Evolutionary conservation across 2,329 filamentous ascomycete species (phyloP), one percentile per base, ranked within the genome.

Genomic region (Berkeleyomyces rouxiae): DNA sequence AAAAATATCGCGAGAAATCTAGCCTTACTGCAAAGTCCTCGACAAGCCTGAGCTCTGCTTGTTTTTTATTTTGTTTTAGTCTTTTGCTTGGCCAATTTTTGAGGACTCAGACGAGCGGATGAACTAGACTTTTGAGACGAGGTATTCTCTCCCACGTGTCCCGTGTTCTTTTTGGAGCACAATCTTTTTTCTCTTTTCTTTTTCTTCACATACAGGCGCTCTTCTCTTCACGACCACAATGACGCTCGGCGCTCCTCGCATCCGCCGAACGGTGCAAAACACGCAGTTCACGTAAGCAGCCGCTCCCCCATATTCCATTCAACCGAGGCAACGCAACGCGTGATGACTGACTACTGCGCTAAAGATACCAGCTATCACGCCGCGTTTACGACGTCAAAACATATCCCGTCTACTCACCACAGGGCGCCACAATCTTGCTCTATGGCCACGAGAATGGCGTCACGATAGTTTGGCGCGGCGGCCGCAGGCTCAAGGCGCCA

Each of bases 391-490:
- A 82, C 68, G 76, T 83, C 59, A 80, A 83, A 67, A 78, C 78
- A 3, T 85, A 85, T 68, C 83, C 83, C 0, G 74, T 83, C 16
- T 76, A 77, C 64, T 84, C 83, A 1, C 77, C 82, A 1, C 83
- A 86, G 68, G 83, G 83, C 43, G 83, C 83, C 5, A 82, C 78
- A 2, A 78, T 86, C 68, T 70, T 86, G 36, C 72, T 86, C 53
- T 84, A 84, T 67, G 82, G 80, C 55, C 82, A 85, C 67, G 81
- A 84, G 64, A 82, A 79, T 70, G 83, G 83, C 53, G 71, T 85
- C 49, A 82, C 78, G 2, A 68, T 86, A 44, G 71, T 82, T 33
- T 86, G 83, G 83, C 78, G 82, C 49, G 83, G 83, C 55, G 83
- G 83, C 9, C 77, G 77, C 59, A 75, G 76, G n/a, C 80, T 86